Percentiles rank a stretch among this genome's conserved stretches.
phyloP scores from a whole-genome alignment of 345 rosid species.

The Trapa incisa region DNA sequence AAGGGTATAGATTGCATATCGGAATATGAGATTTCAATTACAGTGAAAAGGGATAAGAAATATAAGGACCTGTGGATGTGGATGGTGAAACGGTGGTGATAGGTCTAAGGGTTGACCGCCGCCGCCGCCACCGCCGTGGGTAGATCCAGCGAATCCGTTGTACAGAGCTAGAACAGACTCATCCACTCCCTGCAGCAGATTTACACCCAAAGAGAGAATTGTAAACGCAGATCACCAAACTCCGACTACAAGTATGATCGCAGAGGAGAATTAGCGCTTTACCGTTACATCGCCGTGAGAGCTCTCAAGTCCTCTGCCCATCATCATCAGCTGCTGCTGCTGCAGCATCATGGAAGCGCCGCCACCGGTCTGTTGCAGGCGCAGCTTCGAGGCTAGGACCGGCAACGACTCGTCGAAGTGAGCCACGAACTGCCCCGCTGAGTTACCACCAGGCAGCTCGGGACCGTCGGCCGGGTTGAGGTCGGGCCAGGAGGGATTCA shows the following conservation, averaged over 20 bases:
- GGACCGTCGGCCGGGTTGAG: constrained; percentile 22
- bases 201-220: background rate
- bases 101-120: constrained; percentile 16
- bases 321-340: constrained; percentile 47
- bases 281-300: constrained; percentile 7
- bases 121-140: constrained; percentile 14
- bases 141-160: constrained; percentile 48
- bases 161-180: constrained; percentile 34
- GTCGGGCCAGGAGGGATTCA: constrained; percentile 53
- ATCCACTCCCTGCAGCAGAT: constrained; percentile 24
- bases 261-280: background rate
- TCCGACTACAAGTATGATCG: background rate
- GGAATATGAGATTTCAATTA: background rate
- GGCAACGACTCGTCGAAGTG: constrained; percentile 29
- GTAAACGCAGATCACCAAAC: background rate
- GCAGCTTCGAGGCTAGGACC: constrained; percentile 22
- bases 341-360: constrained; percentile 28
- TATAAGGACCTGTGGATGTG: constrained; percentile 8
- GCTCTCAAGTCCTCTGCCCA: constrained; percentile 31
- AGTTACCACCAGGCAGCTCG: constrained; percentile 16
- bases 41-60: background rate
- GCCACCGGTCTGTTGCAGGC: constrained; percentile 37
- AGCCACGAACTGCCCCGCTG: constrained; percentile 11
- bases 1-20: background rate
- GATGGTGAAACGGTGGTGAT: constrained; percentile 33